phyloP scores from a whole-genome alignment of 1,284 basidiomycete genomes.

The Xerocomus nothofagi region DNA sequence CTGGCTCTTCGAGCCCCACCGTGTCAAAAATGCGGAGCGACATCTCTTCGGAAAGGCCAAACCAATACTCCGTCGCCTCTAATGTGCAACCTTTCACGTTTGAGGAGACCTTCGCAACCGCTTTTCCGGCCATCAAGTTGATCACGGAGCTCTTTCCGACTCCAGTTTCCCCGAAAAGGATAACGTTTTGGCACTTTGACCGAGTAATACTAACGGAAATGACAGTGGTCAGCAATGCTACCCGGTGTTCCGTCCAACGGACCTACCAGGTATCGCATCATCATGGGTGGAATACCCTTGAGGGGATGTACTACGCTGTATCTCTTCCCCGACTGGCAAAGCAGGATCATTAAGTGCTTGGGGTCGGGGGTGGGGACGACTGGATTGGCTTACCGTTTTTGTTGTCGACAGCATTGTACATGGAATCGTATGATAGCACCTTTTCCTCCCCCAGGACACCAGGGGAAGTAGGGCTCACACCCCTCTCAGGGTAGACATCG shows the following conservation, averaged over 20 bases:
- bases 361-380: background rate
- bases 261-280: background rate
- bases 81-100: no score
- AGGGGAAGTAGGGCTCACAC: background rate
- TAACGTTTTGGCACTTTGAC: background rate
- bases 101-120: no score
- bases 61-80: background rate
- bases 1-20: no score
- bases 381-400: background rate
- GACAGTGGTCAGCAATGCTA: background rate
- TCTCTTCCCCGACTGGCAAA: background rate
- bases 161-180: no score
- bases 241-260: background rate
- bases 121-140: no score
- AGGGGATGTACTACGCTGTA: background rate
- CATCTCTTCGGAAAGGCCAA: background rate
- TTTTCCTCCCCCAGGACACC: background rate
- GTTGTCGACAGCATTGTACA: background rate
- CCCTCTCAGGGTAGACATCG: background rate
- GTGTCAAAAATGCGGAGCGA: no score
- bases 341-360: background rate
- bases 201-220: background rate
- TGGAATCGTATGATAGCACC: background rate
- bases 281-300: background rate
- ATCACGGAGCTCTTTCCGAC: no score